phyloP scores from a whole-genome alignment of 805 yeast species.

The Saccharomyces jurei region DNA sequence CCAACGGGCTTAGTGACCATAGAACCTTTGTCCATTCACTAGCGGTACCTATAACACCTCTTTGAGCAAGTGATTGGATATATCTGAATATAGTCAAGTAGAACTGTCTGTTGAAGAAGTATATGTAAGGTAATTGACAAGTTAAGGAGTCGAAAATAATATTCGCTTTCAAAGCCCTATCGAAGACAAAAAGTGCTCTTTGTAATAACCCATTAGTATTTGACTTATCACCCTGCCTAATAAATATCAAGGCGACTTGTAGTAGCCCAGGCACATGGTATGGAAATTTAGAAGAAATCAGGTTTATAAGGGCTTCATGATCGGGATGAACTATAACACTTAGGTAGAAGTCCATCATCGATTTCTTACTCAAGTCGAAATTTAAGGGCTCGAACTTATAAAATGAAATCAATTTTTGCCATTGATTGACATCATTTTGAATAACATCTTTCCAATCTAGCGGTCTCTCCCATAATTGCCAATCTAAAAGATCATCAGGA shows the following conservation, averaged over 20 bases:
- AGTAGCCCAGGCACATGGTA: conserved; percentile 73
- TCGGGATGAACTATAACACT: conserved; percentile 69
- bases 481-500: conserved; percentile 32
- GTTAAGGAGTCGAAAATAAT: conserved; percentile 48
- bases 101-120: conserved; percentile 67
- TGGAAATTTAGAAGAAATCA: conserved; percentile 49
- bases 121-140: conserved; percentile 67
- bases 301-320: conserved; percentile 58
- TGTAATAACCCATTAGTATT: conserved; percentile 70
- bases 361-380: conserved; percentile 31
- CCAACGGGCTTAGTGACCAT: conserved; percentile 61
- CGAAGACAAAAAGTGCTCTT: conserved; percentile 70
- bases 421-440: conserved; percentile 32
- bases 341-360: conserved; percentile 46
- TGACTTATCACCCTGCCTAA: conserved; percentile 65
- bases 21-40: conserved; percentile 64
- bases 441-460: conserved; percentile 46
- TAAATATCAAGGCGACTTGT: conserved; percentile 65
- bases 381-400: conserved; percentile 42
- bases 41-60: conserved; percentile 73
- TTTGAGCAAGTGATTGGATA: conserved; percentile 59
- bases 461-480: conserved; percentile 31
- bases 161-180: conserved; percentile 57
- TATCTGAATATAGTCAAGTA: conserved; percentile 67
- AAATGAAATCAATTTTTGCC: conserved; percentile 40